Percentiles rank a stretch among this genome's conserved stretches.
Evolutionary conservation across 345 rosid genomes (phyloP).

Genomic region (Psidium friedrichsthalianum): DNA sequence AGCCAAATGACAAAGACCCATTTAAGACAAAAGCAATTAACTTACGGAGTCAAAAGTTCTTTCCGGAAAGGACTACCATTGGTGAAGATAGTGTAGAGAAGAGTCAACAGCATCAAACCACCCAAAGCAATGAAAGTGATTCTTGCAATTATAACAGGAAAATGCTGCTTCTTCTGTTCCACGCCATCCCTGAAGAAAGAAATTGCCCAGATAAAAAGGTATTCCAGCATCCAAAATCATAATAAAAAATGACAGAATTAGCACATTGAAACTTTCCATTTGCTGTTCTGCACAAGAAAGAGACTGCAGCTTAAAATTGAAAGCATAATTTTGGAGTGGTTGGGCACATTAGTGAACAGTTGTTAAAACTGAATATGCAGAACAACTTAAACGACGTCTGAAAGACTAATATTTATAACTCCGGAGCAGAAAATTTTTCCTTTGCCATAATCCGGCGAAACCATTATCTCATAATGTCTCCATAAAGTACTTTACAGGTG

Average conservation of each 20-base stretch:
- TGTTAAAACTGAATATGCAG: neutral
- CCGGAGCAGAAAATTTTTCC: neutral
- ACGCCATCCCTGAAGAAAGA: slow-evolving; percentile 25
- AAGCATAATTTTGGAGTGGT: neutral
- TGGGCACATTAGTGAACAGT: neutral
- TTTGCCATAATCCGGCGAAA: neutral
- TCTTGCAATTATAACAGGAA: slow-evolving; percentile 44
- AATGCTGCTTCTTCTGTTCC: slow-evolving; percentile 29
- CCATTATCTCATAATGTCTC: neutral
- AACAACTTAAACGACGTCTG: neutral
- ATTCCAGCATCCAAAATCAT: neutral
- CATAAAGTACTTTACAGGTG: neutral
- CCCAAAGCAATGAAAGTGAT: slow-evolving; percentile 54
- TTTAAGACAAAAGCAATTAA: neutral
- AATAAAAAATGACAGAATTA: neutral
- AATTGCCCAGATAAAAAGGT: neutral
- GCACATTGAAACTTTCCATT: neutral
- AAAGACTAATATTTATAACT: neutral
- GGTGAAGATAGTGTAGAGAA: slow-evolving; percentile 52
- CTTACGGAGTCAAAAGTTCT: slow-evolving; percentile 83
- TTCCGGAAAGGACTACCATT: slow-evolving; percentile 81
- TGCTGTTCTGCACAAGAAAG: neutral
- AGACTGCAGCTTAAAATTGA: neutral
- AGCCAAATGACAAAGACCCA: neutral
- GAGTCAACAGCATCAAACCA: slow-evolving; percentile 57